A percentile compares a stretch with the other conserved stretches of the same genome.
Conservation (phyloP, 2,329 filamentous ascomycete species). For the Alternaria sp. region DNA sequence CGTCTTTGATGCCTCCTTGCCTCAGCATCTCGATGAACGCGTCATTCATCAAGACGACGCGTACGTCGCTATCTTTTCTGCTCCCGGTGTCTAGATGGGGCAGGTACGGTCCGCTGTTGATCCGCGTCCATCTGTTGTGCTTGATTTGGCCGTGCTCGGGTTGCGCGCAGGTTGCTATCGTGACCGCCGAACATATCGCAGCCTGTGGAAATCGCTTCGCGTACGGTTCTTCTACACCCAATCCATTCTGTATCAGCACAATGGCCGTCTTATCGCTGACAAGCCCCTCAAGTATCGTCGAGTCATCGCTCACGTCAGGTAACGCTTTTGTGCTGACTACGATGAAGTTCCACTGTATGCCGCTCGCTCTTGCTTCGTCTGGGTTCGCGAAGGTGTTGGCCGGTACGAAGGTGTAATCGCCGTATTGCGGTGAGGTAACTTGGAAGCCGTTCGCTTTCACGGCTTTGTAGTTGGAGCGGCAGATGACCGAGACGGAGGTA, state of each 20-base stretch:
- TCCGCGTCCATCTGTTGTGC: conserved; percentile 76
- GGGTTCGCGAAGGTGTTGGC: conserved; percentile 68
- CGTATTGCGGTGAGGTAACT: conserved; percentile 70
- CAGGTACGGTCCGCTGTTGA: conserved; percentile 71
- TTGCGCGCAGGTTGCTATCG: conserved; percentile 72
- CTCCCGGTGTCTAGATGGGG: conserved; percentile 53
- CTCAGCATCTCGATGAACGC: conserved; percentile 62
- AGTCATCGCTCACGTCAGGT: conserved; percentile 69
- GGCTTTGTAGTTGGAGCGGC: conserved; percentile 73
- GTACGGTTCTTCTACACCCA: conserved; percentile 74
- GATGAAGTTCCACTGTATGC: conserved; percentile 67
- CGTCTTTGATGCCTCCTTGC: conserved; percentile 69
- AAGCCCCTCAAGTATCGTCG: conserved; percentile 65
- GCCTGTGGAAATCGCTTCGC: conserved; percentile 64
- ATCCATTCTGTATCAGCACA: conserved; percentile 73
- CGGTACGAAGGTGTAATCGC: conserved; percentile 69
- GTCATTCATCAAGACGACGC: conserved; percentile 54
- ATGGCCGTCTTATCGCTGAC: conserved; percentile 62
- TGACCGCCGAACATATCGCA: conserved; percentile 71
- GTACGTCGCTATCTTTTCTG: conserved; percentile 26
- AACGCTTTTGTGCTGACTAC: conserved; percentile 75
- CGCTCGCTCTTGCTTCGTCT: conserved; percentile 58
- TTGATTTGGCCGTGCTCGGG: conserved; percentile 66
- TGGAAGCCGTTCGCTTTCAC: conserved; percentile 67
- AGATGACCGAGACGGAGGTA: conserved; percentile 71